Evolutionary conservation across 2,329 filamentous ascomycete species (phyloP).

Genomic region (Ophiosphaerella narmari): DNA sequence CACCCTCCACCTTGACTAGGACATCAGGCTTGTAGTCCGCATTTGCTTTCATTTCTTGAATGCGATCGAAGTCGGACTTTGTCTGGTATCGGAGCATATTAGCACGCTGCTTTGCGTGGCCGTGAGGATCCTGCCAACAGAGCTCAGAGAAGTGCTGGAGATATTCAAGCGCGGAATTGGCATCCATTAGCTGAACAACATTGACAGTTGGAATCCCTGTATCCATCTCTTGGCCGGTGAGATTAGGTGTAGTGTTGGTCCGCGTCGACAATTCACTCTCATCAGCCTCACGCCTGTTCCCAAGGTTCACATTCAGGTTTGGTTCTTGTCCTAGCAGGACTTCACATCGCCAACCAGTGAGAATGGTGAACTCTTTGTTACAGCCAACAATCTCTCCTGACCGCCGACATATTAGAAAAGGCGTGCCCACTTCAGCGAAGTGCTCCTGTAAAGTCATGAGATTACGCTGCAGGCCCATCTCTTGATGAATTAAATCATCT

Average conservation of each 20-base stretch:
- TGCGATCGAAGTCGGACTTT: conserved; percentile 43
- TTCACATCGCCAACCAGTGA: conserved; percentile 93
- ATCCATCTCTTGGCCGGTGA: conserved; percentile 40
- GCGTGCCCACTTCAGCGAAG: conserved; percentile 83
- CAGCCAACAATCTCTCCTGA: conserved; percentile 95
- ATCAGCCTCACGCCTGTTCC: conserved; percentile 50
- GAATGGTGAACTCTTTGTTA: conserved; percentile 93
- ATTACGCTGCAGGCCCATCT: conserved; percentile 93
- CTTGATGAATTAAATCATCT: conserved; percentile 94
- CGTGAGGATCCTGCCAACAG: conserved; percentile 88
- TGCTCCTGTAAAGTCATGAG: conserved; percentile 92
- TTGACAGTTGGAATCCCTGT: conserved; percentile 74
- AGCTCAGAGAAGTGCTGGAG: conserved; percentile 94
- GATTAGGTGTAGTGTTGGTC: conserved; percentile 53
- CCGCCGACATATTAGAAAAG: conserved; percentile 87
- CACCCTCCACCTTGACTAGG: conserved; percentile 36
- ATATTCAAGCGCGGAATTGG: conserved; percentile 90
- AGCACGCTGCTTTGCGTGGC: conserved; percentile 80
- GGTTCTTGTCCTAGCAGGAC: conserved; percentile 84
- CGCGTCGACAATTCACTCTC: conserved; percentile 46
- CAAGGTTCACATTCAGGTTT: conserved; percentile 84
- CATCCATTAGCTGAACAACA: conserved; percentile 88
- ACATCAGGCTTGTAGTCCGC: conserved; percentile 32
- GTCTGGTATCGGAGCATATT: conserved; percentile 85
- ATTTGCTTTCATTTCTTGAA: conserved; percentile 29